phyloP scores from a whole-genome alignment of 1,139 yeast genomes.

The Debaryomyces subglobosus region DNA sequence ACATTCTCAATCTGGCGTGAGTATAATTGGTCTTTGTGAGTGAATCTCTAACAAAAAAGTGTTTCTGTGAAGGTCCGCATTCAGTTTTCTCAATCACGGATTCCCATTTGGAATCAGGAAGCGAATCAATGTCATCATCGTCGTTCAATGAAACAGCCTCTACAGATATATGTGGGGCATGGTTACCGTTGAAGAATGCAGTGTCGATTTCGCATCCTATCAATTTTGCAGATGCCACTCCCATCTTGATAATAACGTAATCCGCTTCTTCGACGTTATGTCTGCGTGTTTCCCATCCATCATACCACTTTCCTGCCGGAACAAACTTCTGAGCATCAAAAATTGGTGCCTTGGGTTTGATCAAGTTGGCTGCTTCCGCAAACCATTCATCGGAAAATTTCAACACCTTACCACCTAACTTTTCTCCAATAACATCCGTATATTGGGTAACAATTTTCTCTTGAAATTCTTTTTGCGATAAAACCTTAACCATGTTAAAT shows the following conservation, averaged over 20 bases:
- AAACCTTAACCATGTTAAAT: slow-evolving; percentile 27
- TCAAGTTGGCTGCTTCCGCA: slow-evolving; percentile 88
- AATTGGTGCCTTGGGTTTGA: slow-evolving; percentile 77
- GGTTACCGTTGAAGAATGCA: slow-evolving; percentile 91
- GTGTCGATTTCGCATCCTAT: slow-evolving; percentile 90
- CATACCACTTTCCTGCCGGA: slow-evolving; percentile 94
- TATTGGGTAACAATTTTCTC: slow-evolving; percentile 49
- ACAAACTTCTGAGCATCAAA: slow-evolving; percentile 80
- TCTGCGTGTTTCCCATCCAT: slow-evolving; percentile 97
- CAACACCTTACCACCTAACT: slow-evolving; percentile 75
- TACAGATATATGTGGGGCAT: slow-evolving; percentile 86
- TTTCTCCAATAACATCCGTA: slow-evolving; percentile 79
- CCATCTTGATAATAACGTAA: slow-evolving; percentile 81
- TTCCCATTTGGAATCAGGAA: slow-evolving; percentile 60
- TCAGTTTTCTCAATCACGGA: slow-evolving; percentile 66
- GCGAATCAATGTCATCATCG: slow-evolving; percentile 30
- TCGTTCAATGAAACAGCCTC: slow-evolving; percentile 60
- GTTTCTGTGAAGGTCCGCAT: slow-evolving; percentile 88
- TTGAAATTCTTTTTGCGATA: slow-evolving; percentile 47
- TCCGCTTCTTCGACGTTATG: slow-evolving; percentile 85
- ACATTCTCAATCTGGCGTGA: slow-evolving; percentile 84
- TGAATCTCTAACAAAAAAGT: slow-evolving; percentile 68
- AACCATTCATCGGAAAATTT: slow-evolving; percentile 88
- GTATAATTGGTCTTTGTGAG: slow-evolving; percentile 67
- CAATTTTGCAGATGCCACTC: slow-evolving; percentile 79